Evolutionary conservation across 73 alveolate genomes (phyloP).

Genomic region (Paramecium octaurelia): DNA sequence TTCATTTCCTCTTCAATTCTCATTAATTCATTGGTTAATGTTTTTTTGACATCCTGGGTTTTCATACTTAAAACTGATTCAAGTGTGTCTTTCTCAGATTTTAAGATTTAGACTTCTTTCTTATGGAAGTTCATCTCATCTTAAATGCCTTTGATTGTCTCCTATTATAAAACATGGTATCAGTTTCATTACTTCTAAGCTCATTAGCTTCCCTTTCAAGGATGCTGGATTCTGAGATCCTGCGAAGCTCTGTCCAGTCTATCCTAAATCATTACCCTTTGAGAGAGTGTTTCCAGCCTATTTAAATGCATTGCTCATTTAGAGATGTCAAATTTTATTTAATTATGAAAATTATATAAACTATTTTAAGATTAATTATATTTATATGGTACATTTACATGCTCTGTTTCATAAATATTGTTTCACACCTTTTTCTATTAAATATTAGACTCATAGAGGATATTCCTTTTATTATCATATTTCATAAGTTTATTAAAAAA

Average conservation of each 20-base stretch:
- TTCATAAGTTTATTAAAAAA: too few species aligned
- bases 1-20: conserved; percentile 97
- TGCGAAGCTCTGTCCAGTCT: conserved; percentile 53
- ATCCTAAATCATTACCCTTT: conserved; percentile 36
- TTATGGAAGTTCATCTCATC: conserved; percentile 95
- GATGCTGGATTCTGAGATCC: conserved; percentile 79
- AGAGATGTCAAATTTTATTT: background rate
- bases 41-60: conserved; percentile 90
- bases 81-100: conserved; percentile 92
- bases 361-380: background rate
- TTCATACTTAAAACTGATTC: conserved; percentile 93
- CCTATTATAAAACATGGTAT: conserved; percentile 57
- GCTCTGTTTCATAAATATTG: background rate
- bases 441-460: too few species aligned
- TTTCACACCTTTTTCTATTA: background rate
- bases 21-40: conserved; percentile 76
- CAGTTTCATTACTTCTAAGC: conserved; percentile 58
- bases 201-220: conserved; percentile 69
- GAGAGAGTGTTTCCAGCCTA: conserved; percentile 47
- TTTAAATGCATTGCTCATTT: conserved; percentile 22
- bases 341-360: background rate
- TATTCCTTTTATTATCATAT: too few species aligned
- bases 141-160: conserved; percentile 80
- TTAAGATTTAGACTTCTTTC: conserved; percentile 85
- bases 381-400: background rate